Conservation (phyloP, 2,329 filamentous ascomycete genomes). For the Cercospora sp. region DNA sequence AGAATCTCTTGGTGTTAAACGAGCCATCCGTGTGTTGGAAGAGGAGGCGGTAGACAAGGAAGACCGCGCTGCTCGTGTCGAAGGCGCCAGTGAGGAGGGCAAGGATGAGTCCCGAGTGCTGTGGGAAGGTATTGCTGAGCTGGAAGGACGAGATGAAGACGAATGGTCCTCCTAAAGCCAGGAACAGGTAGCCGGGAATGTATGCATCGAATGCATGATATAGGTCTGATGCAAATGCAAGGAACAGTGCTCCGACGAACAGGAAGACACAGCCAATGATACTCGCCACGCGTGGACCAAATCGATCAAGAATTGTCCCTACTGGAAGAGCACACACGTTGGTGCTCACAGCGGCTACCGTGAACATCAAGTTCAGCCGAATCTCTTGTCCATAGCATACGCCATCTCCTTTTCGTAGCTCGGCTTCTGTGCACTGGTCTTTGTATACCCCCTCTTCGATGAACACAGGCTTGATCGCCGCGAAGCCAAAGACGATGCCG, state of each 20-base stretch:
- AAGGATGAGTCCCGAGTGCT: constrained; percentile 51
- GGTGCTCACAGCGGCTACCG: constrained; percentile 80
- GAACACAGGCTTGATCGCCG: constrained; percentile 78
- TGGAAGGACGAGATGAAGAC: constrained; percentile 55
- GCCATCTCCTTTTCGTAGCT: constrained; percentile 51
- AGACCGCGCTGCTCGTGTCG: constrained; percentile 52
- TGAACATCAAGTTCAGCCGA: constrained; percentile 86
- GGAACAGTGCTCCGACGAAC: constrained; percentile 66
- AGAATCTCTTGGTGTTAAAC: constrained; percentile 52
- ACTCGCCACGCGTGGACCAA: constrained; percentile 74
- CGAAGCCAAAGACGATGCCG: constrained; percentile 81
- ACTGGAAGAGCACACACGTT: constrained; percentile 85
- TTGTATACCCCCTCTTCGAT: constrained; percentile 71
- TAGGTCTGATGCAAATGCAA: constrained; percentile 65
- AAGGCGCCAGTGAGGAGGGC: constrained; percentile 54
- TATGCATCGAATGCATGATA: constrained; percentile 65
- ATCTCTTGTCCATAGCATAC: constrained; percentile 61
- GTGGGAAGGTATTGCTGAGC: constrained; percentile 54
- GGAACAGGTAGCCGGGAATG: constrained; percentile 52
- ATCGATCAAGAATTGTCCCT: constrained; percentile 79
- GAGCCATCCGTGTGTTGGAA: constrained; percentile 46
- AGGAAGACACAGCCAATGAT: constrained; percentile 70
- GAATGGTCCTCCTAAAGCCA: constrained; percentile 53
- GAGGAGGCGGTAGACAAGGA: constrained; percentile 49
- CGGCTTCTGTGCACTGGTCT: constrained; percentile 59